These are phyloP conservation scores for Aspergillus coremiiformis DNA, from an alignment of 495 filamentous ascomycete genomes.

Conservation along the genomic window DNA sequence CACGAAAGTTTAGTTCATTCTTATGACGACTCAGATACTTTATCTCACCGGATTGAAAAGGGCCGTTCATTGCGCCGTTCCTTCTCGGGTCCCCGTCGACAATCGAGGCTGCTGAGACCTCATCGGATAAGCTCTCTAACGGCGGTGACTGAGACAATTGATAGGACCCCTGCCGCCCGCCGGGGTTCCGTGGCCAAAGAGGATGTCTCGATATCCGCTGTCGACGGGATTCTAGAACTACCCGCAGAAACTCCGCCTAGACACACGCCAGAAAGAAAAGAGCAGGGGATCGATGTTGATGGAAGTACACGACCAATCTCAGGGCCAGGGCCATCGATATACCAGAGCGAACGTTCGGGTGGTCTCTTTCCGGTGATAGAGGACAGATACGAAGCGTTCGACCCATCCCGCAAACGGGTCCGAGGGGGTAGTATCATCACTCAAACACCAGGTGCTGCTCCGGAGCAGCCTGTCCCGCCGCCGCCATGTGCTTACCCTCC, in stretches of 20 bases:
- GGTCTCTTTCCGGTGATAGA: constrained; percentile 25
- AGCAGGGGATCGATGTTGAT: constrained; percentile 18
- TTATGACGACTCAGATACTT: constrained; percentile 19
- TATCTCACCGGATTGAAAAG: constrained; percentile 22
- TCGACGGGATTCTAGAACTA: constrained; percentile 35
- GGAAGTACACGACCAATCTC: constrained; percentile 31
- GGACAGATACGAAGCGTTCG: constrained; percentile 15
- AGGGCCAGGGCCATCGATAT: constrained; percentile 24
- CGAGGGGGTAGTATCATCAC: constrained; percentile 35
- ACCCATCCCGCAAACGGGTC: constrained; percentile 20
- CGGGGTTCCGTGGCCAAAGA: constrained; percentile 17
- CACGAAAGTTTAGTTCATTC: constrained; percentile 28
- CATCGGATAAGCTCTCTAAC: constrained; percentile 27
- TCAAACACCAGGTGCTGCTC: constrained; percentile 34
- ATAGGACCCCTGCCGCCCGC: not conserved
- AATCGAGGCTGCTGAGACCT: constrained; percentile 16
- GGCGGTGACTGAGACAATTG: constrained; percentile 21
- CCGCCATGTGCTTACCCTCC: constrained; percentile 32
- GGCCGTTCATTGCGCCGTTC: constrained; percentile 27
- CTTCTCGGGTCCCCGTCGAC: constrained; percentile 23
- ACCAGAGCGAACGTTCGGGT: constrained; percentile 18
- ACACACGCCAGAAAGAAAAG: constrained; percentile 36
- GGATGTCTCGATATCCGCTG: constrained; percentile 30
- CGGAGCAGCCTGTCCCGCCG: constrained; percentile 41
- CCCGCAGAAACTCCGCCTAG: constrained; percentile 35